Evolutionary conservation across 371 early-diverging fungal genomes (phyloP), one percentile per base, ranked within the genome.

Genomic region (Actinomortierella wolfii): DNA sequence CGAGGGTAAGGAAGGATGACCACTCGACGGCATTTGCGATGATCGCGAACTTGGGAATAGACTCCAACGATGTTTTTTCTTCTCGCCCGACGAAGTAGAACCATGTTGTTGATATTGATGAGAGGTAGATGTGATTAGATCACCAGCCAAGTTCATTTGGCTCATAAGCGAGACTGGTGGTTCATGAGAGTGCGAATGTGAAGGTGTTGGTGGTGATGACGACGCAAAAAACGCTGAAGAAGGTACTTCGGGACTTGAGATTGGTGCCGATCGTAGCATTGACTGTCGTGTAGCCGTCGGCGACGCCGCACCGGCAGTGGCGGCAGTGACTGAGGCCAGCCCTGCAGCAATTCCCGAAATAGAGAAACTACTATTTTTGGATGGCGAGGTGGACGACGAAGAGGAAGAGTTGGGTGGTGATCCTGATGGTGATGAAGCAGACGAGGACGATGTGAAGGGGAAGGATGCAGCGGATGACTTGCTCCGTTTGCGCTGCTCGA

Each of bases 41-140:
- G n/a, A n/a, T n/a, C n/a, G n/a, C n/a, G n/a, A n/a, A n/a, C n/a
- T n/a, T n/a, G n/a, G n/a, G n/a, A n/a, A 68, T 24, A 68, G 43
- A 29, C 56, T 68, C 68, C 68, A 68, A 0, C 68, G 58, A 3
- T 46, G 45, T 34, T 62, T 68, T 18, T 62, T 62, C 42, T 57
- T 57, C n/a, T 56, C 61, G 1, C n/a, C n/a, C n/a, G n/a, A n/a
- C n/a, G n/a, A n/a, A n/a, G n/a, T n/a, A n/a, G n/a, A n/a, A n/a
- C n/a, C n/a, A n/a, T n/a, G n/a, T n/a, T n/a, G n/a, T n/a, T n/a
- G n/a, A n/a, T n/a, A n/a, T n/a, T n/a, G n/a, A n/a, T n/a, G n/a
- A n/a, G n/a, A n/a, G n/a, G n/a, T n/a, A n/a, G n/a, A n/a, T n/a
- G n/a, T n/a, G n/a, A n/a, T n/a, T n/a, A n/a, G n/a, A n/a, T n/a